Base-by-base conservation (phyloP, 352 stramenopile genomes). In the Thraustochytrium striatum region DNA sequence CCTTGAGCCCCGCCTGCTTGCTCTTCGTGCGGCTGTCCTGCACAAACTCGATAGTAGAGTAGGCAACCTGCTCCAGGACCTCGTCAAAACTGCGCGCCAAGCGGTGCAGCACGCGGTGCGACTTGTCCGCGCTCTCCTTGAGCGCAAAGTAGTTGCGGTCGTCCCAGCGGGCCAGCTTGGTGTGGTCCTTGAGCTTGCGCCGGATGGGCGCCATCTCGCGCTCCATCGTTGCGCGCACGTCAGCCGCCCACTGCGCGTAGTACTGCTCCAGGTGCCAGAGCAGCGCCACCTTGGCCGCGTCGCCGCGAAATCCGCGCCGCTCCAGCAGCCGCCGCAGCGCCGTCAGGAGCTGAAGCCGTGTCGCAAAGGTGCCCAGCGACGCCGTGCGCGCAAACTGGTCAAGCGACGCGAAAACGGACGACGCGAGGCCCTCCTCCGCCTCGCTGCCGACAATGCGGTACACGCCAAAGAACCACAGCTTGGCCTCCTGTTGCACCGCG, bases 121-220 rank as follows among this genome's bases (percentile, higher is more conserved):
- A 98, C 81, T 98, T 98, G 78, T 99, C 93, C 0, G 93, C 93
- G 3, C 94, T 98, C 70, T 98, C 96, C 9, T 93, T 93, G 28
- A 99, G 85, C 44, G 96, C 96, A 87, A 99, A 99, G 84, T 99
- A 99, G 32, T 94, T 98, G 84, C 99, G 96, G 73, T 99, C 95
- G 82, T 99, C 97, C 97, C 97, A 99, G 62, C 96, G 96, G 38
- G 90, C 93, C 38, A 99, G 92, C 81, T 98, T 98, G 39, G 97
- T 91, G 85, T 99, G 97, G 69, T 99, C 94, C 82, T 97, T 92
- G 2, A 99, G 82, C 38, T 83, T 57, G 5, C 55, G 41, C 33
- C 19, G 13, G 19, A 99, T 97, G 21, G 94, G 95, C 2, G 86
- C 87, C 69, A 94, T 93, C 0, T 97, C 81, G n/a, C 87, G 87